Percentiles rank a stretch among this genome's conserved stretches.
These are phyloP conservation scores for Mycena capillaripes DNA, from an alignment of 768 basidiomycete genomes.

Conservation along the genomic window DNA sequence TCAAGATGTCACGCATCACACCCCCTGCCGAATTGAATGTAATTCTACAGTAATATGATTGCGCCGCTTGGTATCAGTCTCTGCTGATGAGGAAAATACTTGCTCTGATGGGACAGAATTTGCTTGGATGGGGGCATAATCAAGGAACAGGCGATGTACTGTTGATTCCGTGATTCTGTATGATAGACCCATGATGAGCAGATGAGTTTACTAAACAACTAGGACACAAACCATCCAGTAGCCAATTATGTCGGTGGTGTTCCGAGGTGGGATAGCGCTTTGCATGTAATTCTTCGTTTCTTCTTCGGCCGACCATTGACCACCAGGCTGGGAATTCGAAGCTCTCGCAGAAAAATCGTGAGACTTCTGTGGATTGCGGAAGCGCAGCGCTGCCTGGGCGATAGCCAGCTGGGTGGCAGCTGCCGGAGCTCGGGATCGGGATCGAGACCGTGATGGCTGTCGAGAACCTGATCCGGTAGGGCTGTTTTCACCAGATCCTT, in stretches of 20 bases:
- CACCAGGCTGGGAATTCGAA: not conserved
- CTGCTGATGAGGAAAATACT: not conserved
- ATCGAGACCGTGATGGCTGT: not conserved
- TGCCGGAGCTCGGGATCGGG: slow-evolving; percentile 1
- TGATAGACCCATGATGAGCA: not conserved
- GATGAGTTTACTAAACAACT: not conserved
- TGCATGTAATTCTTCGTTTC: slow-evolving; percentile 1
- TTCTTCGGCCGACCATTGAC: not conserved
- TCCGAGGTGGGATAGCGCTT: not conserved
- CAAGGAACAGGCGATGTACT: slow-evolving; percentile 1
- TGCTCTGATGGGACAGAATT: not conserved
- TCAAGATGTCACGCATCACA: no score
- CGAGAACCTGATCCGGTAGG: not conserved
- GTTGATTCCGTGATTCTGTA: not conserved
- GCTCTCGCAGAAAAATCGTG: slow-evolving; percentile 1
- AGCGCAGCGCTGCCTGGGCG: slow-evolving; percentile 6
- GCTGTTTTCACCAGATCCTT: slow-evolving; percentile 2
- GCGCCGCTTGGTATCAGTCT: no score
- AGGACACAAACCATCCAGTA: not conserved
- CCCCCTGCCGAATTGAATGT: no score
- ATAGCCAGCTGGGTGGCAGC: not conserved
- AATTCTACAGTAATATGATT: no score
- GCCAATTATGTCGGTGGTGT: no score
- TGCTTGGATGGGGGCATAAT: slow-evolving; percentile 7
- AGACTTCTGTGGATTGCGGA: slow-evolving; percentile 1